Evolutionary conservation across 140 eudicot species (phyloP).

Genomic region (Flaveria floridana): DNA sequence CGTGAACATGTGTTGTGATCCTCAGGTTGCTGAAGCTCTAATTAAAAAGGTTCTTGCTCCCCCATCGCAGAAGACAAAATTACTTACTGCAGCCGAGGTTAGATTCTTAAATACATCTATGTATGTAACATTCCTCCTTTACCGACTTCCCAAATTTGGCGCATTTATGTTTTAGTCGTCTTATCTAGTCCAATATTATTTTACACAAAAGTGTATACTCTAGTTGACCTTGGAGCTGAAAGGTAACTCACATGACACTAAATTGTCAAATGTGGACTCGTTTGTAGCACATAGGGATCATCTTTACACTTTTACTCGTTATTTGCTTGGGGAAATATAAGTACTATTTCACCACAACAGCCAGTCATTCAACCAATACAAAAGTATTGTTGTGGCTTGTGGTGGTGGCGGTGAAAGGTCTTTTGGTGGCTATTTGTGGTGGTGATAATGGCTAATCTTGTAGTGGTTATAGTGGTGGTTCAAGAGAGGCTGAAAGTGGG

Average conservation of each 20-base stretch:
- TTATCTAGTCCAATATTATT: neutral
- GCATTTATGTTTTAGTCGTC: neutral
- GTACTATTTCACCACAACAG: neutral
- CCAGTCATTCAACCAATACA: constrained; percentile 1
- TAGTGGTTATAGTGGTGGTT: neutral
- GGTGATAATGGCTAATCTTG: neutral
- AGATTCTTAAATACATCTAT: constrained; percentile 18
- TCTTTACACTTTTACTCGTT: neutral
- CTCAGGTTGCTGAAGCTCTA: constrained; percentile 83
- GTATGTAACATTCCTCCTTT: neutral
- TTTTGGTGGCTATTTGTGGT: neutral
- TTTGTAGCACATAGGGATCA: neutral
- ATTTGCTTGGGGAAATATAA: too few relatives aligned
- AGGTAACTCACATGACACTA: neutral
- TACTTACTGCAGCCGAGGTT: constrained; percentile 79
- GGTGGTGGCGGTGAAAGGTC: neutral
- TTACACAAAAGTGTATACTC: neutral
- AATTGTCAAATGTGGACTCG: neutral
- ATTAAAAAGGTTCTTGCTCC: constrained; percentile 86
- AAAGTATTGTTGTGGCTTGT: neutral
- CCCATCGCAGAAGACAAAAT: constrained; percentile 83
- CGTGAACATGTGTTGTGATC: neutral
- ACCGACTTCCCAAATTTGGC: neutral
- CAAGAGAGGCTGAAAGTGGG: neutral
- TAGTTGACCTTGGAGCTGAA: neutral